Percentiles rank a stretch among this genome's conserved stretches.
These are phyloP conservation scores for Chaetomiaceae sp. DNA, from an alignment of 2,329 filamentous ascomycete genomes.

Conservation along the genomic window DNA sequence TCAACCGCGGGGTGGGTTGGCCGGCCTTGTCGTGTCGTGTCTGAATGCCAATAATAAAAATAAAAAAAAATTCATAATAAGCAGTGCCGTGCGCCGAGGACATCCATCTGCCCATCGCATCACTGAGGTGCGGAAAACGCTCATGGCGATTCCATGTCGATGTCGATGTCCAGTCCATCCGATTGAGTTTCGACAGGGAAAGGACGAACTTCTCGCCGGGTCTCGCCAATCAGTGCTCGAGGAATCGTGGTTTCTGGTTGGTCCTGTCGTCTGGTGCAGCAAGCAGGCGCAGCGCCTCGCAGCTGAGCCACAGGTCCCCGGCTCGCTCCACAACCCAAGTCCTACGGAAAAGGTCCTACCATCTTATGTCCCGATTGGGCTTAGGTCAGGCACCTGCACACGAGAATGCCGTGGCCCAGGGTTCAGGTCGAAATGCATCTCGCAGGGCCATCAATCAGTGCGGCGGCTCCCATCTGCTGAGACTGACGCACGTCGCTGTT, in stretches of 20 bases:
- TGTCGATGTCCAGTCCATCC: too few species aligned
- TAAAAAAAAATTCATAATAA: too few species aligned
- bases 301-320: conserved; percentile 18
- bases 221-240: conserved; percentile 1
- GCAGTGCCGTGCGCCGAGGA: neutral
- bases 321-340: conserved; percentile 11
- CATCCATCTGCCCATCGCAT: too few species aligned
- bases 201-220: conserved; percentile 3
- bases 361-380: conserved; percentile 7
- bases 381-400: conserved; percentile 21
- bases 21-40: too few species aligned
- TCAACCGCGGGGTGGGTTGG: too few species aligned
- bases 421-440: conserved; percentile 5
- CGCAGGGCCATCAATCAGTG: neutral
- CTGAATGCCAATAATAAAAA: too few species aligned
- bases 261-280: conserved; percentile 2
- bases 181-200: conserved; percentile 2
- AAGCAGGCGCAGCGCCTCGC: conserved; percentile 13
- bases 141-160: too few species aligned
- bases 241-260: conserved; percentile 5
- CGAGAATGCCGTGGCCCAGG: neutral
- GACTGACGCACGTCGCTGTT: too few species aligned
- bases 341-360: conserved; percentile 24
- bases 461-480: too few species aligned
- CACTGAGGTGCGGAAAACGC: too few species aligned